Evolutionary conservation across 1,284 basidiomycete species (phyloP).

Genomic region (Stereum hirsutum): DNA sequence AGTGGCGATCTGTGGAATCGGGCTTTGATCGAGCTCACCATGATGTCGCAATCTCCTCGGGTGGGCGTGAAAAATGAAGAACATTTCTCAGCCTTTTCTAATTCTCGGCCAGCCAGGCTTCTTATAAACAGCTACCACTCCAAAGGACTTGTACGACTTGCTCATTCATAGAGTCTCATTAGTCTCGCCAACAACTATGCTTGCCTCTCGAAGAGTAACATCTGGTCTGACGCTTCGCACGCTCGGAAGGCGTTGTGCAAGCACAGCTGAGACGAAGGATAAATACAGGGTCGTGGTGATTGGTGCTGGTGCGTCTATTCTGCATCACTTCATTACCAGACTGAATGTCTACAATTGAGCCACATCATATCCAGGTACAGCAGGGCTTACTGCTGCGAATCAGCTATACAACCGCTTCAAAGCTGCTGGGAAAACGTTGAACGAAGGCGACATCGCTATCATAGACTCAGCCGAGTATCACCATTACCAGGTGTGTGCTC

Average conservation of each 20-base stretch:
- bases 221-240: slow-evolving; percentile 6
- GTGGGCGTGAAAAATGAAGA: background rate
- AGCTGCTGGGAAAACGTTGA: slow-evolving; percentile 57
- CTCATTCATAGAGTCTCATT: background rate
- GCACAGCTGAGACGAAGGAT: slow-evolving; percentile 29
- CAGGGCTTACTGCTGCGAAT: slow-evolving; percentile 70
- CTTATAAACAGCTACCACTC: background rate
- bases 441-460: slow-evolving; percentile 73
- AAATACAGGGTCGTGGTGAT: slow-evolving; percentile 58
- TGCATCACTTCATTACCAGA: background rate
- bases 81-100: background rate
- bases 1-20: too few relatives aligned
- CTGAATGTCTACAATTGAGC: background rate
- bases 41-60: slow-evolving; percentile 6
- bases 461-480: slow-evolving; percentile 73
- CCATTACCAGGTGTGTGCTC: slow-evolving; percentile 60
- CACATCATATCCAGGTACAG: slow-evolving; percentile 51
- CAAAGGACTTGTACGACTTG: background rate
- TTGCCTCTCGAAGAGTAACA: slow-evolving; percentile 5
- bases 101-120: background rate
- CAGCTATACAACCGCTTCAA: slow-evolving; percentile 80
- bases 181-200: background rate
- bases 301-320: slow-evolving; percentile 45
- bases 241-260: slow-evolving; percentile 21
- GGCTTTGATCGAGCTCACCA: too few relatives aligned